Evolutionary conservation across 225 moss, liverwort and hornwort species (phyloP).

Genomic region (Polytrichum formosum): DNA sequence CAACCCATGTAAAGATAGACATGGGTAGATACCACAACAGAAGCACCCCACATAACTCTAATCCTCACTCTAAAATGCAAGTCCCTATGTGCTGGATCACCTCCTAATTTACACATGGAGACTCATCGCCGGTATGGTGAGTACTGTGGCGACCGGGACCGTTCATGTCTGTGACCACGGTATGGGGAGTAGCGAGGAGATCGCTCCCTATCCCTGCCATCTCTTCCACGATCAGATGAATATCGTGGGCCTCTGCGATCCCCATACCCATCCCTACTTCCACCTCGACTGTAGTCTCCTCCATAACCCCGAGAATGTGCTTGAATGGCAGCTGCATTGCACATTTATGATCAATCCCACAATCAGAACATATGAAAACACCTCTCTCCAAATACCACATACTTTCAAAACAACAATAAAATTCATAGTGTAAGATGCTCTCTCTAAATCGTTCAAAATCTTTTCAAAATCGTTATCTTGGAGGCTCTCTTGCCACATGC

Average conservation of each 20-base stretch:
- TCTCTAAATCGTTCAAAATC: too few species aligned
- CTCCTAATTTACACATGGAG: background rate
- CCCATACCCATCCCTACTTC: constrained; percentile 47
- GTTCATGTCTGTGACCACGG: constrained; percentile 49
- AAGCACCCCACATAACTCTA: background rate
- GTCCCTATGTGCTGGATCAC: background rate
- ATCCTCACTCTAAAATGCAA: background rate
- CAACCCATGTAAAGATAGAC: too few species aligned
- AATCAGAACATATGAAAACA: too few species aligned
- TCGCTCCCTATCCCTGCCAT: constrained; percentile 52
- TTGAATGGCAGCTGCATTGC: constrained; percentile 55
- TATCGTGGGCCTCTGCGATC: constrained; percentile 43
- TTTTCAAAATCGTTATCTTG: too few species aligned
- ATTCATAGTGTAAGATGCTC: too few species aligned
- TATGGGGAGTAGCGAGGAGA: constrained; percentile 64
- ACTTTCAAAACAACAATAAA: background rate
- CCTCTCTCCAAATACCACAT: too few species aligned
- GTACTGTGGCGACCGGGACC: constrained; percentile 58
- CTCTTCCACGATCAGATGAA: constrained; percentile 45
- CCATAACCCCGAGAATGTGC: constrained; percentile 64
- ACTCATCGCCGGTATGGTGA: constrained; percentile 57
- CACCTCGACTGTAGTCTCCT: constrained; percentile 52
- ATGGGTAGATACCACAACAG: background rate
- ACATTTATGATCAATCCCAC: background rate
- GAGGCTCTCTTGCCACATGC: too few species aligned